phyloP scores from a whole-genome alignment of 345 rosid species.

The Camelina laxa region DNA sequence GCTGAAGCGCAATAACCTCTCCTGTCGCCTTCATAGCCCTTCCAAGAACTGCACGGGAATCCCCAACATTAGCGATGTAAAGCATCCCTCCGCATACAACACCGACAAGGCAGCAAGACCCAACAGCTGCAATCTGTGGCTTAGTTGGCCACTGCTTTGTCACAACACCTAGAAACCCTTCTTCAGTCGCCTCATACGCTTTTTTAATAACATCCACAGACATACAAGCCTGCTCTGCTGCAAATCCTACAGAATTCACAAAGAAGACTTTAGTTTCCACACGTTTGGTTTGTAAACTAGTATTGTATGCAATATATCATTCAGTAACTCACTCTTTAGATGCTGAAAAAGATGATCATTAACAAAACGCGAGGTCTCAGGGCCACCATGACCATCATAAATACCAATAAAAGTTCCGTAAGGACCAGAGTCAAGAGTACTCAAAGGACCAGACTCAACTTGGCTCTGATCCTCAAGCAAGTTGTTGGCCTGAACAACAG shows the following conservation, averaged over 20 bases:
- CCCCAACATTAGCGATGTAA: slow-evolving; percentile 89
- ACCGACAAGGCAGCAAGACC: slow-evolving; percentile 92
- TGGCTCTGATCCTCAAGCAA: slow-evolving; percentile 98
- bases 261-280: slow-evolving; percentile 53
- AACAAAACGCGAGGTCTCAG: slow-evolving; percentile 89
- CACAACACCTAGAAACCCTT: slow-evolving; percentile 85
- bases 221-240: slow-evolving; percentile 81
- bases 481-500: slow-evolving; percentile 72
- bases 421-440: slow-evolving; percentile 83
- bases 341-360: slow-evolving; percentile 89
- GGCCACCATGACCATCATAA: slow-evolving; percentile 98
- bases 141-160: slow-evolving; percentile 90
- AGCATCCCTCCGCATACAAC: slow-evolving; percentile 78
- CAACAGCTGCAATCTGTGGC: slow-evolving; percentile 97
- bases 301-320: slow-evolving; percentile 3
- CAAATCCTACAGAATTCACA: slow-evolving; percentile 62
- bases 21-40: slow-evolving; percentile 82
- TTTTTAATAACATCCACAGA: slow-evolving; percentile 77
- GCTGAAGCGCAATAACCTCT: slow-evolving; percentile 87
- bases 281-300: slow-evolving; percentile 49
- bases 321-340: slow-evolving; percentile 71
- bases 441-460: slow-evolving; percentile 89
- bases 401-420: slow-evolving; percentile 88
- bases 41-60: slow-evolving; percentile 96
- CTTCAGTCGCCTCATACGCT: slow-evolving; percentile 96